Percentiles rank a stretch among this genome's conserved stretches.
Conservation (phyloP, 2,329 filamentous ascomycete genomes). For the Myotisia sp. region DNA sequence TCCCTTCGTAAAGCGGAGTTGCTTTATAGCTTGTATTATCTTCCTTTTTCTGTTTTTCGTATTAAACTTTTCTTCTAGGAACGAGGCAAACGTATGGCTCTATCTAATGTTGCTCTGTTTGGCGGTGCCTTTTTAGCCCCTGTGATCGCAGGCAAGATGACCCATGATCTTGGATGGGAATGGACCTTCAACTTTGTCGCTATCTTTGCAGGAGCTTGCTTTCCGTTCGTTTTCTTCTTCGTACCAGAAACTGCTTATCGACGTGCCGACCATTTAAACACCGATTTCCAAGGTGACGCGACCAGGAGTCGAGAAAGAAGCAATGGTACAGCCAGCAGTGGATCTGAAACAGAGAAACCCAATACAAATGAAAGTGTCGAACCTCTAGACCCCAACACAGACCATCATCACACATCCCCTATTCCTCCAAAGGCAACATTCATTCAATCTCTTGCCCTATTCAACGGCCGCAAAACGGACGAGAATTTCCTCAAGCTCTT, state of each 20-base stretch:
- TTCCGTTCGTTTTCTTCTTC: slow-evolving; percentile 61
- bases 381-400: not conserved
- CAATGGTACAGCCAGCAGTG: slow-evolving; percentile 8
- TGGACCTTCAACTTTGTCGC: slow-evolving; percentile 84
- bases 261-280: slow-evolving; percentile 53
- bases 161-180: slow-evolving; percentile 57
- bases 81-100: slow-evolving; percentile 74
- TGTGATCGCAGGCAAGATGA: slow-evolving; percentile 81
- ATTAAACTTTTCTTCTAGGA: slow-evolving; percentile 35
- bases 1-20: not conserved
- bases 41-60: not conserved
- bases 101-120: slow-evolving; percentile 56
- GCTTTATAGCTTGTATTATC: no score
- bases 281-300: slow-evolving; percentile 42
- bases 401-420: not conserved
- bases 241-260: slow-evolving; percentile 74
- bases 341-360: not conserved
- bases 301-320: slow-evolving; percentile 10
- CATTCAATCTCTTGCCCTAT: slow-evolving; percentile 47
- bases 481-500: slow-evolving; percentile 54
- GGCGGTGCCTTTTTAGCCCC: slow-evolving; percentile 65
- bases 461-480: slow-evolving; percentile 70
- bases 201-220: slow-evolving; percentile 59
- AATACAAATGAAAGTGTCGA: not conserved
- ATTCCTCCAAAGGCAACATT: slow-evolving; percentile 42